Conservation (phyloP, 768 basidiomycete genomes). For the Pleurotus platypus region DNA sequence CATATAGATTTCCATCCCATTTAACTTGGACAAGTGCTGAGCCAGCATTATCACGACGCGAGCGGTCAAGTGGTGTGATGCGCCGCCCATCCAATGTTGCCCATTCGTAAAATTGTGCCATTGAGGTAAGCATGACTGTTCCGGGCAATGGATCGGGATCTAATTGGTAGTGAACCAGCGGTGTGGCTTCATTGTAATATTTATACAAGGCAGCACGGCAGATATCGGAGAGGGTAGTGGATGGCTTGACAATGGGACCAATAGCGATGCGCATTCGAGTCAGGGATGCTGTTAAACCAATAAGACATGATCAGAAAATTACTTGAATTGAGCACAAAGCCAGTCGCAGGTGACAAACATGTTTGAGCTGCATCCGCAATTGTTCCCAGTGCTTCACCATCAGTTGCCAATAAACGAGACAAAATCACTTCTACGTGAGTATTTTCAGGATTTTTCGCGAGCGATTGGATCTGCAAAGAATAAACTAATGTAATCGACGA, state of each 20-base stretch:
- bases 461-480: neutral
- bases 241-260: neutral
- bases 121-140: neutral
- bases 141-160: neutral
- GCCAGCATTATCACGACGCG: conserved; percentile 5
- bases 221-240: neutral
- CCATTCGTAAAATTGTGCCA: conserved; percentile 4
- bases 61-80: conserved; percentile 9
- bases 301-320: too few species aligned
- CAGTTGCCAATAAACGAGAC: neutral
- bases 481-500: neutral
- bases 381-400: conserved; percentile 12
- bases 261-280: neutral
- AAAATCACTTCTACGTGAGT: neutral
- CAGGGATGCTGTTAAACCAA: too few species aligned
- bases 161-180: neutral
- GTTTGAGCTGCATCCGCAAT: conserved; percentile 11
- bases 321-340: neutral
- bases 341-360: neutral
- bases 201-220: neutral
- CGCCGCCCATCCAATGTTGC: conserved; percentile 15
- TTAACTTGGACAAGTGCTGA: conserved; percentile 13
- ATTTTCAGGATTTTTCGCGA: neutral
- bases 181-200: conserved; percentile 6
- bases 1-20: neutral